Conservation (phyloP, 2,329 filamentous ascomycete species). For the Fusarium sp. region DNA sequence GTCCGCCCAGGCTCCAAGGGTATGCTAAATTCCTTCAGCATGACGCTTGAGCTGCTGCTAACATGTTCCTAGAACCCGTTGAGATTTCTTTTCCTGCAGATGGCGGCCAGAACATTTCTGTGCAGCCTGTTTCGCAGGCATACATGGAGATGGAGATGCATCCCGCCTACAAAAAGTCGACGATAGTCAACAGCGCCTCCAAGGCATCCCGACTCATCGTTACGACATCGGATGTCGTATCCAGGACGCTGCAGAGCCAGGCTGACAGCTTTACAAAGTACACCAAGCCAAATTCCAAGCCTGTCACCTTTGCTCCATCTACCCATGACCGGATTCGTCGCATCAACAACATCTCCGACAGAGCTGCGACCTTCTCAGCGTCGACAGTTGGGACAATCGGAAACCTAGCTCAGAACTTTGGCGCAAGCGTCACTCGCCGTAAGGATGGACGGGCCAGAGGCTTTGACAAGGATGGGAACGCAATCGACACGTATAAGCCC, state of each 20-base stretch:
- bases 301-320: slow-evolving; percentile 84
- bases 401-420: slow-evolving; percentile 87
- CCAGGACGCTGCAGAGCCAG: slow-evolving; percentile 76
- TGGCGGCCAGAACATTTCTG: slow-evolving; percentile 68
- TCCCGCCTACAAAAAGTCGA: slow-evolving; percentile 89
- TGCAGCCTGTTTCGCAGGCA: slow-evolving; percentile 71
- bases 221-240: slow-evolving; percentile 80
- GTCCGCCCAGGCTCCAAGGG: slow-evolving; percentile 91
- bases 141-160: slow-evolving; percentile 81
- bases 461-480: slow-evolving; percentile 73
- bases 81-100: slow-evolving; percentile 77
- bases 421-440: slow-evolving; percentile 69
- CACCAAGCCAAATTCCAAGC: slow-evolving; percentile 77
- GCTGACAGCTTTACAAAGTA: slow-evolving; percentile 83
- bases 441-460: slow-evolving; percentile 64
- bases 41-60: slow-evolving; percentile 1
- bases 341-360: slow-evolving; percentile 84
- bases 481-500: slow-evolving; percentile 75
- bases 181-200: slow-evolving; percentile 84
- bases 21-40: slow-evolving; percentile 49
- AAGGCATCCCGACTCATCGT: slow-evolving; percentile 91
- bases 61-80: slow-evolving; percentile 66
- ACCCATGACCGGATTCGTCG: slow-evolving; percentile 87
- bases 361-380: slow-evolving; percentile 79
- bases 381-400: slow-evolving; percentile 87